These are phyloP conservation scores for Curvularia spicifera DNA, from an alignment of 2,329 filamentous ascomycete genomes.

Conservation along the genomic window DNA sequence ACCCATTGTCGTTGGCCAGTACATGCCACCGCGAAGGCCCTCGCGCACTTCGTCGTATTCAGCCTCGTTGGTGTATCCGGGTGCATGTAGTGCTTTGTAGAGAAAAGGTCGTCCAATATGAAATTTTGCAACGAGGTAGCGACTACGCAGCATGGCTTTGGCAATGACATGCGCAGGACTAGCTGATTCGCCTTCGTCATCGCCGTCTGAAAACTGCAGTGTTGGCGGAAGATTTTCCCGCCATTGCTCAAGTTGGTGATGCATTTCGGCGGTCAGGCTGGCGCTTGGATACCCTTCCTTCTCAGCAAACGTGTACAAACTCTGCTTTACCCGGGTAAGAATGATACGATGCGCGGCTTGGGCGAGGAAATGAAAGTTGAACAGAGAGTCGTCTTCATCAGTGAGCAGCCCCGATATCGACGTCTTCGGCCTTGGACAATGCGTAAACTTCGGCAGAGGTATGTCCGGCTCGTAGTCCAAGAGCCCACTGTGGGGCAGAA, in stretches of 20 bases:
- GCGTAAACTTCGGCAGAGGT: slow-evolving; percentile 61
- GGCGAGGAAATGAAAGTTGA: slow-evolving; percentile 64
- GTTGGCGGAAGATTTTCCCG: slow-evolving; percentile 57
- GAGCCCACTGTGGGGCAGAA: slow-evolving; percentile 59
- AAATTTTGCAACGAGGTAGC: slow-evolving; percentile 48
- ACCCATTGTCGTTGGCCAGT: slow-evolving; percentile 48
- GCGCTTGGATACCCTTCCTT: slow-evolving; percentile 53
- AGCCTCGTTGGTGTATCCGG: slow-evolving; percentile 35
- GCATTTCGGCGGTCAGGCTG: slow-evolving; percentile 59
- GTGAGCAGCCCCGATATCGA: slow-evolving; percentile 44
- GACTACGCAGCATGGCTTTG: slow-evolving; percentile 48
- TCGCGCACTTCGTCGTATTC: slow-evolving; percentile 43
- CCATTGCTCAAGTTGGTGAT: slow-evolving; percentile 64
- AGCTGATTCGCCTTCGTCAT: slow-evolving; percentile 35
- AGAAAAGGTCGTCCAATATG: slow-evolving; percentile 49
- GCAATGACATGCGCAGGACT: slow-evolving; percentile 48
- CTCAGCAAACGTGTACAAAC: slow-evolving; percentile 57
- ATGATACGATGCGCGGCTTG: slow-evolving; percentile 64
- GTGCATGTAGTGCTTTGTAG: slow-evolving; percentile 48
- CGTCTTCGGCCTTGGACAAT: slow-evolving; percentile 50
- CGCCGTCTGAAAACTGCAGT: slow-evolving; percentile 54
- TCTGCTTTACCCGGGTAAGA: slow-evolving; percentile 60
- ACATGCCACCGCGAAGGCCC: slow-evolving; percentile 44
- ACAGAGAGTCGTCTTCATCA: slow-evolving; percentile 60
- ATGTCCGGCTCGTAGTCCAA: slow-evolving; percentile 60